A percentile compares a stretch with the other conserved stretches of the same genome.
Conservation (phyloP, 108 stramenopile species). For the Skeletonema potamos region DNA sequence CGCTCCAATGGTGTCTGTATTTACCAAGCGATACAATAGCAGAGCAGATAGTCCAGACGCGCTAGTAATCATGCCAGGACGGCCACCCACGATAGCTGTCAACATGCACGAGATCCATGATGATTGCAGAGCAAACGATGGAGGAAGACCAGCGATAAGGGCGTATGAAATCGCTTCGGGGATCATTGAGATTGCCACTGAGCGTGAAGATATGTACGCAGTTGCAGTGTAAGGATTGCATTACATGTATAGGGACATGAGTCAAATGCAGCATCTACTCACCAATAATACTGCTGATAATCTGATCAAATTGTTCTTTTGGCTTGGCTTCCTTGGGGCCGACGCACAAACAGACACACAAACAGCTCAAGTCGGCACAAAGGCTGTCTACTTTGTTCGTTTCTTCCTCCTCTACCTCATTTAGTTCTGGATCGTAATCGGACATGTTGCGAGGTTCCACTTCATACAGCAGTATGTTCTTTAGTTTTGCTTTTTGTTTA, state of each 20-base stretch:
- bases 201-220: not conserved
- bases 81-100: slow-evolving; percentile 54
- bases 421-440: too few relatives aligned
- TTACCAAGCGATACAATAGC: slow-evolving; percentile 28
- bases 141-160: slow-evolving; percentile 59
- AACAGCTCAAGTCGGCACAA: slow-evolving; percentile 33
- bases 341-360: slow-evolving; percentile 49
- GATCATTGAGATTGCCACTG: slow-evolving; percentile 49
- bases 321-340: slow-evolving; percentile 40
- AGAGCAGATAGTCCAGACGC: slow-evolving; percentile 46
- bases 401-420: too few relatives aligned
- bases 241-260: not conserved
- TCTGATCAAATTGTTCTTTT: slow-evolving; percentile 54
- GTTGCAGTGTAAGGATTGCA: not conserved
- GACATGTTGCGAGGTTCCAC: too few relatives aligned
- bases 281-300: slow-evolving; percentile 45
- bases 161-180: slow-evolving; percentile 57
- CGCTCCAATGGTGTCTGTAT: slow-evolving; percentile 23
- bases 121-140: slow-evolving; percentile 46
- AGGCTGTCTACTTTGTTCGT: slow-evolving; percentile 17
- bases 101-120: slow-evolving; percentile 54
- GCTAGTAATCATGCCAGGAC: slow-evolving; percentile 62
- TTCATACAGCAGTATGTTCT: too few relatives aligned
- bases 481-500: too few relatives aligned
- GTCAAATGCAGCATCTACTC: not conserved